Evolutionary conservation across 352 stramenopile species (phyloP), one percentile per base, ranked within the genome.

Genomic region (Aphanomyces stellatus): DNA sequence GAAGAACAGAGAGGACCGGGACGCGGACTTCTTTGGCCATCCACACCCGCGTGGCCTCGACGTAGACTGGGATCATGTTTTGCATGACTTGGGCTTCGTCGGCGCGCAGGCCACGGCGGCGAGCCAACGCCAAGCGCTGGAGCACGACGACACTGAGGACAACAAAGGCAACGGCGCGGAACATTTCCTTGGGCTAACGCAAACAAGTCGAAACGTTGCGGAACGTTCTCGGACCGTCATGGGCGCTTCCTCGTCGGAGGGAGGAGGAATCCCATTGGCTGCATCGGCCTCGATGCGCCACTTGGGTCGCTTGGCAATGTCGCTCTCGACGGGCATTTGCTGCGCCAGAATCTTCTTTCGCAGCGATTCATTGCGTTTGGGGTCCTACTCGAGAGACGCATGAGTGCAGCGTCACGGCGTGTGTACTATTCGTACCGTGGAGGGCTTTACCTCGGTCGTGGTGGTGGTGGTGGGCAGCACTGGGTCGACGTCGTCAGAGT

Each of bases 11-110:
- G 24, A 83, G 53, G 19, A 91, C 51, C 0, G 75, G 75, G 0
- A 57, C 68, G 25, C 74, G 77, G 1, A 85, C 73, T 8, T 85
- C 43, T 35, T 81, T 87, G 27, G 71, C 74, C 11, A 91, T 65
- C 82, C 81, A 91, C 49, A 76, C 66, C 13, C 80, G 72, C 28
- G 81, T 91, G 2, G 80, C 81, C 34, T 88, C 81, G 35, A 87
- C 82, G 63, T 89, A 91, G 25, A 87, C 71, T 28, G 64, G 70
- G 17, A 91, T 53, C 78, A 91, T 83, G 22, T 77, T 69, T 11
- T 86, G 72, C 41, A 90, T 77, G 28, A 85, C 80, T 79, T 90
- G 46, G 17, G 10, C 42, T 42, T 67, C 60, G 17, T 67, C 60
- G 33, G 24, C 41, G n/a, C 48, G 43, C 6, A 59, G 19, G 5